Evolutionary conservation across 805 yeast species (phyloP).

Genomic region (Myxozyma neotropica): DNA sequence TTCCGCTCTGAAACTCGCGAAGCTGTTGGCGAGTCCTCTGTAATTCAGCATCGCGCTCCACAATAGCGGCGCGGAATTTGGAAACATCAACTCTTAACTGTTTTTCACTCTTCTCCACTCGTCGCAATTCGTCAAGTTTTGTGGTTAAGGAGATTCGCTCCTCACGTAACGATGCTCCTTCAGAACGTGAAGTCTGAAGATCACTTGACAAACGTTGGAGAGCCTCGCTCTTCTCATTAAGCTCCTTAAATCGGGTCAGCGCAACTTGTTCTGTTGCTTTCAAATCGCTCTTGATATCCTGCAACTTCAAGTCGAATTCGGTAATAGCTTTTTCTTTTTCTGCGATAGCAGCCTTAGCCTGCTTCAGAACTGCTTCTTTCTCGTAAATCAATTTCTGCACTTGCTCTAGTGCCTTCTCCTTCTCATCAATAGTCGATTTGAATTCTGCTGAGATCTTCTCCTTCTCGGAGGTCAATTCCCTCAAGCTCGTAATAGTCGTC

Average conservation of each 20-base stretch:
- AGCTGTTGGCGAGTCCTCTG: constrained; percentile 16
- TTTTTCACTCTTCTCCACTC: constrained; percentile 30
- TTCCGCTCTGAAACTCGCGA: constrained; percentile 24
- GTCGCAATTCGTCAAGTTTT: constrained; percentile 19
- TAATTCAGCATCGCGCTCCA: constrained; percentile 30
- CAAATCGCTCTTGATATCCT: constrained; percentile 33
- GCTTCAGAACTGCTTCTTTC: constrained; percentile 25
- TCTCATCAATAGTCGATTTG: constrained; percentile 41
- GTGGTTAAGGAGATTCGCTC: constrained; percentile 31
- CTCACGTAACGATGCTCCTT: constrained; percentile 27
- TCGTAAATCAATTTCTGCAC: constrained; percentile 16
- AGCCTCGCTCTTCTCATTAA: constrained; percentile 37
- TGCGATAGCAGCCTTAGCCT: constrained; percentile 28
- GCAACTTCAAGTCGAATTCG: constrained; percentile 34
- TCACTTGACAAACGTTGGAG: constrained; percentile 34
- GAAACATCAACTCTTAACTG: constrained; percentile 16
- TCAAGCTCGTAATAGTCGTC: not conserved
- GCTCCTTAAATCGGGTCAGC: constrained; percentile 49
- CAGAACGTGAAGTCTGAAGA: constrained; percentile 25
- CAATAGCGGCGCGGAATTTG: constrained; percentile 17
- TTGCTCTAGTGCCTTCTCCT: constrained; percentile 39
- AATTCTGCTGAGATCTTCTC: constrained; percentile 14
- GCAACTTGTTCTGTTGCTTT: constrained; percentile 40
- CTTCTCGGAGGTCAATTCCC: not conserved
- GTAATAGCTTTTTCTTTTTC: constrained; percentile 34